Evolutionary conservation across 1,139 yeast species (phyloP), one percentile per base, ranked within the genome.

Genomic region (Yamadazyma sp.): DNA sequence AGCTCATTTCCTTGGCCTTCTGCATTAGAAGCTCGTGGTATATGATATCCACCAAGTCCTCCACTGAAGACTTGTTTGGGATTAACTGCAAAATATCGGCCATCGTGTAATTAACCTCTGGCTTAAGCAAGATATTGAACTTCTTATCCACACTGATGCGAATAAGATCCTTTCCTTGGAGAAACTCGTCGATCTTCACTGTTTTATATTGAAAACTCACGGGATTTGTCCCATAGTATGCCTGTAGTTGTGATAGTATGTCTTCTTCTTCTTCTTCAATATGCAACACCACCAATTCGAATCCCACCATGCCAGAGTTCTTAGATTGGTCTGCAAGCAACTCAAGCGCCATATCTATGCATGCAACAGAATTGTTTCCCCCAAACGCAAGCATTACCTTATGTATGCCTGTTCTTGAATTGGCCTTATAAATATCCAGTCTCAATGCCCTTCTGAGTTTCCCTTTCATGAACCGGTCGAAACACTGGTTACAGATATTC

Each of bases 381-480:
- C 89, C 81, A 3, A 83, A 54, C 1, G 92, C 78, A 2, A 86
- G 57, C 27, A 86, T 52, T 0, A 84, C 70, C 31, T 61, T 70
- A 15, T 77, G 75, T 0, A 51, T 35, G 1, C 68, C 65, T n/a
- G 52, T 39, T 27, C 61, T 67, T 3, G 54, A 59, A 11, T 54
- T 53, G 21, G 84, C 89, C 53, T 86, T 85, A 61, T 76, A 87
- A 39, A 70, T 76, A 20, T 85, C 90, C 47, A 73, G 75, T 29
- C 65, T 67, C 87, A 90, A 80, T 53, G 75, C 84, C 54, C 83
- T 85, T 45, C 96, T 70, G 59, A 86, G 90, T 56, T 88, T 89
- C 20, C 88, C 82, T 44, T 85, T 72, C 26, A 89, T 70, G 51
- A 87, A 89, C 43, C 82, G 68, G 21, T 76, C 56, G 50, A 87